phyloP scores from a whole-genome alignment of 176 grass and related monocot genomes.

The Bolboschoenus planiculmis region DNA sequence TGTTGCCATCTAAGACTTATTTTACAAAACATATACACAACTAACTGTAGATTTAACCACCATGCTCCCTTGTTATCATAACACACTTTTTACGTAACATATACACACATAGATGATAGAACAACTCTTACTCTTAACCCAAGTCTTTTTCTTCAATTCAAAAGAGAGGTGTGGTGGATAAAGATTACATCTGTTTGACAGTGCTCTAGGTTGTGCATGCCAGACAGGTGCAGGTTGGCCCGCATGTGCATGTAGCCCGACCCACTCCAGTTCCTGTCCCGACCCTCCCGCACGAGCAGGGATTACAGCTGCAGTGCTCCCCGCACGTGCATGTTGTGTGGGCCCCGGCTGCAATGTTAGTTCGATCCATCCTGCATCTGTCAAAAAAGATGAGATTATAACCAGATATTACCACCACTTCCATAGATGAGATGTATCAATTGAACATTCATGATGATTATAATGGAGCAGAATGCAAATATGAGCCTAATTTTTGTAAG shows the following conservation, averaged over 20 bases:
- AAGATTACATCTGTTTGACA: background rate
- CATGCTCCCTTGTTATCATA: background rate
- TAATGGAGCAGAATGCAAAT: background rate
- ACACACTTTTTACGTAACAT: background rate
- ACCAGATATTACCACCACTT: background rate
- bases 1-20: background rate
- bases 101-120: too few species aligned
- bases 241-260: conserved; percentile 7
- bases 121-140: background rate
- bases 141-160: background rate
- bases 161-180: background rate
- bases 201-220: background rate
- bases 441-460: background rate
- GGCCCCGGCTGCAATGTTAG: background rate
- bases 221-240: conserved; percentile 1
- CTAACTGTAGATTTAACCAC: background rate
- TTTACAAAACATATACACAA: background rate
- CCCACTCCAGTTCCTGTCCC: background rate
- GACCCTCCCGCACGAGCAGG: conserved; percentile 20
- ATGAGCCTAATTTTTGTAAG: background rate
- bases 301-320: conserved; percentile 24
- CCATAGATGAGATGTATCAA: background rate
- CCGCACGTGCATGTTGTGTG: conserved; percentile 14
- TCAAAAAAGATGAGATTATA: background rate
- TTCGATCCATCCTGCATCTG: background rate